Percentiles rank a stretch among this genome's conserved stretches.
phyloP scores from a whole-genome alignment of 768 basidiomycete genomes.

The Hygrocybe punicea region DNA sequence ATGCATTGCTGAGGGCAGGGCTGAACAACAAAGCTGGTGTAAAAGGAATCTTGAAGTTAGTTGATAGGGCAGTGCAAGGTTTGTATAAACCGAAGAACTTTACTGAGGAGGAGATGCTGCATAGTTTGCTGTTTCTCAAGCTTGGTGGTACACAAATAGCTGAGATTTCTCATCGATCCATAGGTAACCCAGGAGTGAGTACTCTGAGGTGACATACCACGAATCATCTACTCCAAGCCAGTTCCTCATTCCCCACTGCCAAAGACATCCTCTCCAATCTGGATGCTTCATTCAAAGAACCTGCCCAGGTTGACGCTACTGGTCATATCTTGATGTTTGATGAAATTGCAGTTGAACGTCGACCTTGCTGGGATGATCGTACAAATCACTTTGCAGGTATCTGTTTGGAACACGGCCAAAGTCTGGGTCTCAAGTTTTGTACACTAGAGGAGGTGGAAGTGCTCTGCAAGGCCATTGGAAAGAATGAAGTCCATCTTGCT shows the following conservation, averaged over 20 bases:
- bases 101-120: conserved; percentile 19
- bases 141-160: neutral
- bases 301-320: neutral
- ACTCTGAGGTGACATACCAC: neutral
- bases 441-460: conserved; percentile 2
- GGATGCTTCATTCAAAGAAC: too few species aligned
- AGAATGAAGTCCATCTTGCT: neutral
- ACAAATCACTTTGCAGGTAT: conserved; percentile 19
- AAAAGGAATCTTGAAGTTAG: too few species aligned
- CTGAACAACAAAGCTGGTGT: too few species aligned
- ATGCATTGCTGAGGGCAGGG: too few species aligned
- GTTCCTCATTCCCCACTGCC: too few species aligned
- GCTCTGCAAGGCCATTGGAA: neutral
- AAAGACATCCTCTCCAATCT: too few species aligned
- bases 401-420: conserved; percentile 9
- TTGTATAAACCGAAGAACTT: conserved; percentile 18
- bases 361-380: conserved; percentile 17
- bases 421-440: conserved; percentile 12
- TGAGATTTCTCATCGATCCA: neutral
- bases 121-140: conserved; percentile 11
- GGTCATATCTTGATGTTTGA: neutral
- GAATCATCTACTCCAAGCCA: neutral
- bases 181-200: neutral
- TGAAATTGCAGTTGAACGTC: neutral
- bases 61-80: conserved; percentile 10